phyloP scores from a whole-genome alignment of 441 rosid genomes.

The Theobroma grandiflorum region DNA sequence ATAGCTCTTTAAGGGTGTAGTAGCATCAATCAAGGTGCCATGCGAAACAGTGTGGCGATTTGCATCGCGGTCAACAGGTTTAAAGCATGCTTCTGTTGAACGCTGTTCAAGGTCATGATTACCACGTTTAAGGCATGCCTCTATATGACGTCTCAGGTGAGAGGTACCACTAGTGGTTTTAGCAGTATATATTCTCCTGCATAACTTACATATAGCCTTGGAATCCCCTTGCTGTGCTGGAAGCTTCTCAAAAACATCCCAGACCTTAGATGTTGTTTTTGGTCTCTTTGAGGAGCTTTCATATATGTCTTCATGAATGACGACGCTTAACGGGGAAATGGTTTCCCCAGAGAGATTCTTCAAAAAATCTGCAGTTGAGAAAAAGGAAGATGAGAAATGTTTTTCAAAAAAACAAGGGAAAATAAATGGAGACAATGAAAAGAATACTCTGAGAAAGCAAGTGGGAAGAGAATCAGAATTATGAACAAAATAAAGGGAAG shows the following conservation, averaged over 20 bases:
- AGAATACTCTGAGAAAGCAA: background rate
- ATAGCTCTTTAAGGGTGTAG: constrained; percentile 18
- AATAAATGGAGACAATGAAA: background rate
- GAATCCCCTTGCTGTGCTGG: constrained; percentile 33
- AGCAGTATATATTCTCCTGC: constrained; percentile 35
- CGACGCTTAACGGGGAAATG: background rate
- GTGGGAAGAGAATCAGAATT: background rate
- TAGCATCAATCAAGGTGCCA: constrained; percentile 28
- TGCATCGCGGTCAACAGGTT: constrained; percentile 11
- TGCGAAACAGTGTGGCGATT: constrained; percentile 17
- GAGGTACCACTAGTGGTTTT: constrained; percentile 31
- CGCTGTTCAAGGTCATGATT: constrained; percentile 15
- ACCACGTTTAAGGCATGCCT: constrained; percentile 32
- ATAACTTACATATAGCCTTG: constrained; percentile 32
- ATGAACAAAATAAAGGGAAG: background rate
- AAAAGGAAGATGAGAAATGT: background rate
- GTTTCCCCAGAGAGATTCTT: constrained; percentile 14
- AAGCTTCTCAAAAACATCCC: constrained; percentile 36
- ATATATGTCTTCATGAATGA: constrained; percentile 19
- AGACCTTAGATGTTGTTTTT: constrained; percentile 32
- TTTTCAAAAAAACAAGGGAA: background rate
- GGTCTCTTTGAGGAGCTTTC: constrained; percentile 27
- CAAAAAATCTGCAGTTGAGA: constrained; percentile 20
- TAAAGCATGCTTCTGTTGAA: constrained; percentile 26
- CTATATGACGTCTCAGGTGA: constrained; percentile 34